Evolutionary conservation across 2,329 filamentous ascomycete species (phyloP).

Genomic region (Pseudogymnoascus sp.): DNA sequence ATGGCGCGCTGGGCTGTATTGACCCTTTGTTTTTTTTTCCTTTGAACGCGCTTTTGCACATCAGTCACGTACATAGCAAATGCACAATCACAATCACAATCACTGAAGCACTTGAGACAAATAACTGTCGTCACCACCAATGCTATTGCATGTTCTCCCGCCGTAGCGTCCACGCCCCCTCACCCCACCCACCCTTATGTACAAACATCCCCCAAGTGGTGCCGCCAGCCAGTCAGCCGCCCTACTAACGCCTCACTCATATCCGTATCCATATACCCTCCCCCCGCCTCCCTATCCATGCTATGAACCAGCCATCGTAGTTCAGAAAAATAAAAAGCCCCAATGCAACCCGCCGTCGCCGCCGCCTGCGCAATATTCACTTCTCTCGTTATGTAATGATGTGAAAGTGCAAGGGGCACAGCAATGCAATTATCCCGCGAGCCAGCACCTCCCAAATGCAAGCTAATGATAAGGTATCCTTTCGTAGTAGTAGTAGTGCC

Average conservation of each 20-base stretch:
- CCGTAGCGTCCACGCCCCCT: background rate
- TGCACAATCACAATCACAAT: background rate
- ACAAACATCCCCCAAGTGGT: constrained; percentile 1
- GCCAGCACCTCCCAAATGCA: constrained; percentile 7
- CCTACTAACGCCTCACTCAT: constrained; percentile 3
- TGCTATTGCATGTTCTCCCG: background rate
- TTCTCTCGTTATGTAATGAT: constrained; percentile 1
- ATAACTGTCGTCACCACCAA: background rate
- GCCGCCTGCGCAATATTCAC: background rate
- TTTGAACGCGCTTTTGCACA: background rate
- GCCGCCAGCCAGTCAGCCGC: background rate
- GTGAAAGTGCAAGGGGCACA: background rate
- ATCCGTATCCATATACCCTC: background rate
- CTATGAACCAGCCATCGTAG: constrained; percentile 4
- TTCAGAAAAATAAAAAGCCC: constrained; percentile 2
- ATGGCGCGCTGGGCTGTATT: background rate
- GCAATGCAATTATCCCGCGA: constrained; percentile 1
- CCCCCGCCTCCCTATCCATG: background rate
- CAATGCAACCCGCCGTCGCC: background rate
- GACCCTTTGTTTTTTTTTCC: background rate
- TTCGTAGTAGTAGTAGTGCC: background rate
- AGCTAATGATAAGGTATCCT: constrained; percentile 10
- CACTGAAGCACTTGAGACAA: background rate
- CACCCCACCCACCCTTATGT: background rate
- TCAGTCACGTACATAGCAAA: background rate